These are phyloP conservation scores for Aphanomyces stellatus DNA, from an alignment of 352 stramenopile species.

Conservation along the genomic window DNA sequence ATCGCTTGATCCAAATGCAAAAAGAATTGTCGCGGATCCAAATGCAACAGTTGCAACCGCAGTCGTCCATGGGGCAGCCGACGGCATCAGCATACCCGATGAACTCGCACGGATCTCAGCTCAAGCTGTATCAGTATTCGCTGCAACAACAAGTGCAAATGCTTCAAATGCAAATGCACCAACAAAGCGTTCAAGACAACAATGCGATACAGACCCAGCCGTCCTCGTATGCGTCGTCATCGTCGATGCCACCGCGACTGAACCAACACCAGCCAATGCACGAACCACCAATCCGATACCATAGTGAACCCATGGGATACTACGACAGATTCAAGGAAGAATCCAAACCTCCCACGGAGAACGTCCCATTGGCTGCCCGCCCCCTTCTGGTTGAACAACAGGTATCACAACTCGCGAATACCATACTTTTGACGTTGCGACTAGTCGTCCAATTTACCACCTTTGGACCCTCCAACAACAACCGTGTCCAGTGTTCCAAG, in stretches of 20 bases:
- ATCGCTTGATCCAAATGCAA: slow-evolving; percentile 14
- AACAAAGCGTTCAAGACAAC: slow-evolving; percentile 25
- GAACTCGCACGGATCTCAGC: slow-evolving; percentile 59
- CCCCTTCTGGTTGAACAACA: not conserved
- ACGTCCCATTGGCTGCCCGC: not conserved
- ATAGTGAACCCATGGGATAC: not conserved
- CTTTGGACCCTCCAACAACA: slow-evolving; percentile 20
- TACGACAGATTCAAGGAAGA: slow-evolving; percentile 6
- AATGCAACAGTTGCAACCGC: slow-evolving; percentile 14
- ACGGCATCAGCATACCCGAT: slow-evolving; percentile 6
- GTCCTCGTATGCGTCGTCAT: not conserved
- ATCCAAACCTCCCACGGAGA: not conserved
- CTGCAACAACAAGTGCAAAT: slow-evolving; percentile 84
- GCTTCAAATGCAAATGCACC: slow-evolving; percentile 55
- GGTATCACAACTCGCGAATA: not conserved
- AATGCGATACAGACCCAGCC: slow-evolving; percentile 14
- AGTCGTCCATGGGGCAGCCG: not conserved
- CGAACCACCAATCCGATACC: not conserved
- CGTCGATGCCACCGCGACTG: not conserved
- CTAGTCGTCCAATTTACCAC: not conserved
- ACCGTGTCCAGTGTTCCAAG: slow-evolving; percentile 35
- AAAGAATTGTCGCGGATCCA: slow-evolving; percentile 11
- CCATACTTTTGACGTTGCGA: not conserved
- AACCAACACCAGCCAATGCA: slow-evolving; percentile 27
- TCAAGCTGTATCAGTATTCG: slow-evolving; percentile 59